phyloP scores from a whole-genome alignment of 345 rosid species.

The Diplotaxis tenuifolia region DNA sequence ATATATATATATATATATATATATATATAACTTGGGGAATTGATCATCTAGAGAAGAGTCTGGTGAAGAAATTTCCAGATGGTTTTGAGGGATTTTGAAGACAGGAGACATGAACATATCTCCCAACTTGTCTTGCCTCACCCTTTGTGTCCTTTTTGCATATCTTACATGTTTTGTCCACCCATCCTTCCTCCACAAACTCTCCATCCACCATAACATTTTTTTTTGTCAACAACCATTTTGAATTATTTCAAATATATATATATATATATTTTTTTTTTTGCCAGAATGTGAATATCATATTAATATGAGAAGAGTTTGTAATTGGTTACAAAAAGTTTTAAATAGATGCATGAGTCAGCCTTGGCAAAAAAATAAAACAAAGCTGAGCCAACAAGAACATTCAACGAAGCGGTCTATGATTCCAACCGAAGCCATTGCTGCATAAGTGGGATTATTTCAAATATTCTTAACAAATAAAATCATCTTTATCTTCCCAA shows the following conservation, averaged over 20 bases:
- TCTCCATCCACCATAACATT: slow-evolving; percentile 50
- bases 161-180: slow-evolving; percentile 85
- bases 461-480: not conserved
- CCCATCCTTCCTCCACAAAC: slow-evolving; percentile 71
- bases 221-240: not conserved
- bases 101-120: slow-evolving; percentile 73
- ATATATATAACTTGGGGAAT: not conserved
- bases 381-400: no score
- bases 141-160: slow-evolving; percentile 87
- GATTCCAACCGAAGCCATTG: no score
- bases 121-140: slow-evolving; percentile 76
- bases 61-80: slow-evolving; percentile 72
- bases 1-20: no score
- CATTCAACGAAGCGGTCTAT: no score
- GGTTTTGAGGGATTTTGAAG: slow-evolving; percentile 47
- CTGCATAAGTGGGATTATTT: not conserved
- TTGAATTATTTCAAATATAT: no score
- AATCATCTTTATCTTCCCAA: not conserved
- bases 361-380: no score
- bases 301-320: no score
- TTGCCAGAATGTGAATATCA: no score
- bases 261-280: no score
- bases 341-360: no score
- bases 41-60: slow-evolving; percentile 56
- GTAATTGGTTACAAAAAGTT: no score